phyloP scores from a whole-genome alignment of 352 stramenopile species.

The Phytophthora nicotianae region DNA sequence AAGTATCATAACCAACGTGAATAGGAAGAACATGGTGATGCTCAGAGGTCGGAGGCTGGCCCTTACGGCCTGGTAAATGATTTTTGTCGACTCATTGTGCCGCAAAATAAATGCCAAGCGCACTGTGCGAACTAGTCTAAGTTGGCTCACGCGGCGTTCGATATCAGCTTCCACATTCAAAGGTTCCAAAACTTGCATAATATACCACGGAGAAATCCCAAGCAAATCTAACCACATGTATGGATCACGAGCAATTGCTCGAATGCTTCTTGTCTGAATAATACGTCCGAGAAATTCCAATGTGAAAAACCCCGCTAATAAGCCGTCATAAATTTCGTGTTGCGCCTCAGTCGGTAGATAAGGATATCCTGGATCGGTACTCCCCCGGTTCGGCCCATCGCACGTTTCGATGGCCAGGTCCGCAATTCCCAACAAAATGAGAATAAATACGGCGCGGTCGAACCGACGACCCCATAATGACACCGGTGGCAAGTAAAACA shows the following conservation, averaged over 20 bases:
- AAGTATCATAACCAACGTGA: slow-evolving; percentile 77
- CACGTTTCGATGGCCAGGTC: slow-evolving; percentile 66
- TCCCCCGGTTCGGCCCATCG: slow-evolving; percentile 57
- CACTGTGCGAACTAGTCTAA: slow-evolving; percentile 58
- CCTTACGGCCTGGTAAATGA: slow-evolving; percentile 62
- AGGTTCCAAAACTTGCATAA: slow-evolving; percentile 33
- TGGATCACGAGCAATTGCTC: slow-evolving; percentile 38
- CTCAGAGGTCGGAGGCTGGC: slow-evolving; percentile 59
- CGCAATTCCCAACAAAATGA: slow-evolving; percentile 56
- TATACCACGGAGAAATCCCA: slow-evolving; percentile 63
- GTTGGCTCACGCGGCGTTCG: slow-evolving; percentile 38
- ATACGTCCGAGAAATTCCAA: slow-evolving; percentile 56
- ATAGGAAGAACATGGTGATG: slow-evolving; percentile 79
- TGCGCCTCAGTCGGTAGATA: slow-evolving; percentile 44
- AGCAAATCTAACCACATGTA: slow-evolving; percentile 63
- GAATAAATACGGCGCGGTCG: slow-evolving; percentile 52
- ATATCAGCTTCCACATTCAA: slow-evolving; percentile 8
- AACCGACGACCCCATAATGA: slow-evolving; percentile 44
- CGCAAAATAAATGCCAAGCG: slow-evolving; percentile 62
- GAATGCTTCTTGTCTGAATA: slow-evolving; percentile 32
- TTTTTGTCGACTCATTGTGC: slow-evolving; percentile 61
- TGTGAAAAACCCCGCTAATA: slow-evolving; percentile 60
- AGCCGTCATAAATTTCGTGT: slow-evolving; percentile 42
- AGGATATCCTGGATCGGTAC: slow-evolving; percentile 63
- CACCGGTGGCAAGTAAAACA: slow-evolving; percentile 49